phyloP scores from a whole-genome alignment of 73 alveolate species.

The Urostyla sp. region DNA sequence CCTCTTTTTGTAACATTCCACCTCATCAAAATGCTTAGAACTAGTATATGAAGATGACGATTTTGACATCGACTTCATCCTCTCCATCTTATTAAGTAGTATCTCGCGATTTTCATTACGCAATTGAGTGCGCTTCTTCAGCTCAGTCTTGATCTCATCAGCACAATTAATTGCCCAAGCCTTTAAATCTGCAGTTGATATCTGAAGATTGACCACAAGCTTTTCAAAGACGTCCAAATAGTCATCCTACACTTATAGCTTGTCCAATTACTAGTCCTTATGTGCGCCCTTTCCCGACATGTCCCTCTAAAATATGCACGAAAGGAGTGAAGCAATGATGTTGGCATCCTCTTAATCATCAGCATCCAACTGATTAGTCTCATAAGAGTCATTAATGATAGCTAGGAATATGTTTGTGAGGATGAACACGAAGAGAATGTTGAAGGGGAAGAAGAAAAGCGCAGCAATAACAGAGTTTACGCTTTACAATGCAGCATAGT shows the following conservation, averaged over 20 bases:
- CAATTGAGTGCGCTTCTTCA: conserved; percentile 45
- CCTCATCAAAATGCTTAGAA: conserved; percentile 30
- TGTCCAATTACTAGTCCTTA: too few species aligned
- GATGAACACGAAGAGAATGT: conserved; percentile 74
- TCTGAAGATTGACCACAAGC: conserved; percentile 50
- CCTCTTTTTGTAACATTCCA: conserved; percentile 38
- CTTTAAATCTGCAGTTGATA: conserved; percentile 43
- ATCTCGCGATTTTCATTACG: conserved; percentile 28
- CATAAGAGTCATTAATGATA: conserved; percentile 67
- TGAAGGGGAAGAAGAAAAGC: conserved; percentile 76
- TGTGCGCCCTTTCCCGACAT: too few species aligned
- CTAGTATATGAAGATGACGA: conserved; percentile 15
- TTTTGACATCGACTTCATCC: conserved; percentile 18
- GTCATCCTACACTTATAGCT: conserved; percentile 3
- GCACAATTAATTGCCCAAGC: conserved; percentile 74
- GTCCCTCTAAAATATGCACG: not conserved
- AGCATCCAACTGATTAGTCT: conserved; percentile 38
- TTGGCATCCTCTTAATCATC: conserved; percentile 32
- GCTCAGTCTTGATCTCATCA: conserved; percentile 62
- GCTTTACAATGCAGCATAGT: conserved; percentile 48
- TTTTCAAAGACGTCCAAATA: conserved; percentile 54
- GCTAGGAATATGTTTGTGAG: conserved; percentile 81
- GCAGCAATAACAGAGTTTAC: conserved; percentile 66
- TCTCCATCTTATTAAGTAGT: conserved; percentile 30
- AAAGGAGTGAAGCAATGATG: conserved; percentile 10